Evolutionary conservation across 148 eudicot genomes (phyloP).

Genomic region (Rhododendron williamsianum): DNA sequence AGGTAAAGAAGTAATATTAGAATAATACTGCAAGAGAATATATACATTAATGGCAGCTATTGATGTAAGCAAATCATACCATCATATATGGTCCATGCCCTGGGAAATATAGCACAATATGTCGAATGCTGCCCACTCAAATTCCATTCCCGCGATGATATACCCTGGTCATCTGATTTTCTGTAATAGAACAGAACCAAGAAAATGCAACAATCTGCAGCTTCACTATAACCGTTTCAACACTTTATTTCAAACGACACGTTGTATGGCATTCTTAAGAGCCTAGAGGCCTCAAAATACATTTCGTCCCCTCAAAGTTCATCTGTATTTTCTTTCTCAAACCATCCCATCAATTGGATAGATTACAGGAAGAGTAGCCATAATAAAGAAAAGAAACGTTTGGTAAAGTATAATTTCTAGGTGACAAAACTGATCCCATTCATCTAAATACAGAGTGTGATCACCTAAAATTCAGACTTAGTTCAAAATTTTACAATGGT

Average conservation of each 20-base stretch:
- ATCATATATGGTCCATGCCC: conserved; percentile 98
- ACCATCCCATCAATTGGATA: not conserved
- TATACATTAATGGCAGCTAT: not conserved
- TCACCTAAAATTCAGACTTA: not conserved
- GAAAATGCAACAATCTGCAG: conserved; percentile 6
- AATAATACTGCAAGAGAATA: not conserved
- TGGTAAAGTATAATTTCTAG: not conserved
- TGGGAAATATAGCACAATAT: conserved; percentile 91
- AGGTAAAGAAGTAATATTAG: conserved; percentile 10
- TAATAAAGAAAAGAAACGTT: not conserved
- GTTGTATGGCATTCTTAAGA: not conserved
- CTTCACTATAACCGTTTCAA: not conserved
- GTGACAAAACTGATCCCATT: not conserved
- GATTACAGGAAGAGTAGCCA: not conserved
- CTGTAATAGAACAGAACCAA: conserved; percentile 30
- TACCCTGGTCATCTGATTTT: conserved; percentile 68
- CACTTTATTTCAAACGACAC: not conserved
- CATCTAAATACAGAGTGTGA: not conserved
- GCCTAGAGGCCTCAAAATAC: not conserved
- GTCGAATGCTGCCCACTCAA: conserved; percentile 94
- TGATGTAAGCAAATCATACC: conserved; percentile 34
- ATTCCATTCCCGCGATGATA: conserved; percentile 99
- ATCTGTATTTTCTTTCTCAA: not conserved
- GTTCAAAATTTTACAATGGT: not conserved
- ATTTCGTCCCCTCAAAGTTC: not conserved